Percentiles rank a stretch among this genome's conserved stretches.
Evolutionary conservation across 495 filamentous ascomycete genomes (phyloP).

Genomic region (Neurospora tetraspora): DNA sequence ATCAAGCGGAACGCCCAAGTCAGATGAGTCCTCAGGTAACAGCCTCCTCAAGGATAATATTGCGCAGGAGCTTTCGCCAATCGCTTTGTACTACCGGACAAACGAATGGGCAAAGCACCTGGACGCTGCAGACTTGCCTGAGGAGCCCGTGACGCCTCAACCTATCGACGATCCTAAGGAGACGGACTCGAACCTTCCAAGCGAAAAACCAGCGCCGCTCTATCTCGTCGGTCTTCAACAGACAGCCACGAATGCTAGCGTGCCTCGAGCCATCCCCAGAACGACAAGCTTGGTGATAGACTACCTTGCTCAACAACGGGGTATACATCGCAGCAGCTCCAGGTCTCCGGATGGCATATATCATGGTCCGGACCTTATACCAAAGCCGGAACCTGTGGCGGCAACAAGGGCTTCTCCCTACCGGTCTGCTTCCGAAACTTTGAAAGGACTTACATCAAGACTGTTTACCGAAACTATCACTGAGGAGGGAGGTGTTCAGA

Average conservation of each 20-base stretch:
- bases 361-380: neutral
- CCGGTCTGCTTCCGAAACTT: slow-evolving; percentile 13
- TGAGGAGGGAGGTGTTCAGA: slow-evolving; percentile 24
- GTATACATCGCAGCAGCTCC: slow-evolving; percentile 12
- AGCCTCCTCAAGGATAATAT: slow-evolving; percentile 41
- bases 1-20: slow-evolving; percentile 7
- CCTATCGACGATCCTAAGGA: slow-evolving; percentile 20
- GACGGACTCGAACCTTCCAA: slow-evolving; percentile 5
- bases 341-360: slow-evolving; percentile 1
- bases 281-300: slow-evolving; percentile 25
- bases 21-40: slow-evolving; percentile 28
- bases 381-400: slow-evolving; percentile 6
- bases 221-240: slow-evolving; percentile 58
- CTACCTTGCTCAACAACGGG: slow-evolving; percentile 3
- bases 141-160: slow-evolving; percentile 51
- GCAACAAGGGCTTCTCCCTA: slow-evolving; percentile 1
- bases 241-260: slow-evolving; percentile 46
- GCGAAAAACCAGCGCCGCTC: slow-evolving; percentile 50
- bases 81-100: slow-evolving; percentile 76
- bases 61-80: slow-evolving; percentile 50
- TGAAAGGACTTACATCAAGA: slow-evolving; percentile 8
- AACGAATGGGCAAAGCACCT: slow-evolving; percentile 97
- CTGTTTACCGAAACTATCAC: slow-evolving; percentile 27
- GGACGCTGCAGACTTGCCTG: slow-evolving; percentile 60
- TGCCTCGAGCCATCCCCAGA: slow-evolving; percentile 26